Evolutionary conservation across 345 rosid genomes (phyloP), one percentile per base, ranked within the genome.

Genomic region (Bruguiera gymnorhiza): DNA sequence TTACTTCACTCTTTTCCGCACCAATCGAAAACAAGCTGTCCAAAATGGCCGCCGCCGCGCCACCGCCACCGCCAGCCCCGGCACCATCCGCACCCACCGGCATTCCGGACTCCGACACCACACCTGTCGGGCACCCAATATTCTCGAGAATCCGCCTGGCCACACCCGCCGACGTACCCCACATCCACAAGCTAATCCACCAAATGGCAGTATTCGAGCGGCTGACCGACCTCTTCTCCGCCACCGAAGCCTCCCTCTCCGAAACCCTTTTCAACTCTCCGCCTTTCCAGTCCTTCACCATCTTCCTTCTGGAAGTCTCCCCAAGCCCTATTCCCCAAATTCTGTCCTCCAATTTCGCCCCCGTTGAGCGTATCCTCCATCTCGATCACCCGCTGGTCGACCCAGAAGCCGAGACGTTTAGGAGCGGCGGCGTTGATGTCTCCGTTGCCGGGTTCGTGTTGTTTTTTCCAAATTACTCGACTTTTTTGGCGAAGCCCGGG

Each of bases 121-220:
- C 69, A 2, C 86, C 85, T 0, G 69, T 73, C 16, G 87, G 87
- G 53, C 50, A 80, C 79, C 86, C 98, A 0, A 31, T 89, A 27
- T 94, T 91, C 86, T 70, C 88, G 71, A 83, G 99, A 10, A 86
- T 95, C 87, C 96, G 99, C 30, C 93, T 95, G 31, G 97, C 96
- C 7, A 78, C 89, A 0, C 91, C 88, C 0, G 27, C 78, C 18
- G 97, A 95, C 75, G 87, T 87, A 61, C 96, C 96, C 57, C 84
- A 78, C 87, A 85, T 95, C 79, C 91, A 87, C 92, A 92, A 88
- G 58, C 86, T 89, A 20, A 95, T 90, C 76, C 82, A 87, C 83
- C 97, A 85, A 37, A 84, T 95, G 97, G 97, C 97, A 21, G 89
- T 88, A 64, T 95, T 90, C 76, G 97, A 95, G 66, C 81, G 77